These are phyloP conservation scores for Lentinula sp. DNA, from an alignment of 768 basidiomycete genomes.

Conservation along the genomic window DNA sequence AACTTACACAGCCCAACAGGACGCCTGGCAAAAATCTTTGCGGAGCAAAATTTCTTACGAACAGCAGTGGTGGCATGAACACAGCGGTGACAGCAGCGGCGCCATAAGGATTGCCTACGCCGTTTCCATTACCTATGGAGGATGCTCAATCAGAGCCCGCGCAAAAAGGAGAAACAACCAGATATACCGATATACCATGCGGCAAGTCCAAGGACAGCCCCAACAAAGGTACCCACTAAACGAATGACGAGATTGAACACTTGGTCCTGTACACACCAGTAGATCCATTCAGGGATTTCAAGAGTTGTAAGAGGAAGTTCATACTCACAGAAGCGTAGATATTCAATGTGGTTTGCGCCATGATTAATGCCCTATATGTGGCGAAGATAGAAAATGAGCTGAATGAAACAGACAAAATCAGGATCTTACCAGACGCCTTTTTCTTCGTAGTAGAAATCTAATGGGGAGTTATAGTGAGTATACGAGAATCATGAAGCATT, in stretches of 20 bases:
- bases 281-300: neutral
- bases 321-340: conserved; percentile 35
- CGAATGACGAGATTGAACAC: conserved; percentile 43
- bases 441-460: conserved; percentile 36
- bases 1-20: conserved; percentile 30
- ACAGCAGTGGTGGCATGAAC: conserved; percentile 40
- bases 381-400: neutral
- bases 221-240: conserved; percentile 37
- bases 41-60: conserved; percentile 42
- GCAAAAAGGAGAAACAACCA: neutral
- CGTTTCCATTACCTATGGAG: conserved; percentile 31
- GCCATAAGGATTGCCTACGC: conserved; percentile 51
- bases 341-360: conserved; percentile 53
- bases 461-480: neutral
- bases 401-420: neutral
- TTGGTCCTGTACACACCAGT: conserved; percentile 30
- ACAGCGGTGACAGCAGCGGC: conserved; percentile 42
- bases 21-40: conserved; percentile 28
- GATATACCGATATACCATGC: conserved; percentile 41
- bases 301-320: neutral
- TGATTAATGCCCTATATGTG: conserved; percentile 43
- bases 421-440: conserved; percentile 38
- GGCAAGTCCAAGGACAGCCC: conserved; percentile 36
- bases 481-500: neutral
- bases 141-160: neutral